These are phyloP conservation scores for Hibiscus tridactylites DNA, from an alignment of 345 rosid genomes.

Conservation along the genomic window DNA sequence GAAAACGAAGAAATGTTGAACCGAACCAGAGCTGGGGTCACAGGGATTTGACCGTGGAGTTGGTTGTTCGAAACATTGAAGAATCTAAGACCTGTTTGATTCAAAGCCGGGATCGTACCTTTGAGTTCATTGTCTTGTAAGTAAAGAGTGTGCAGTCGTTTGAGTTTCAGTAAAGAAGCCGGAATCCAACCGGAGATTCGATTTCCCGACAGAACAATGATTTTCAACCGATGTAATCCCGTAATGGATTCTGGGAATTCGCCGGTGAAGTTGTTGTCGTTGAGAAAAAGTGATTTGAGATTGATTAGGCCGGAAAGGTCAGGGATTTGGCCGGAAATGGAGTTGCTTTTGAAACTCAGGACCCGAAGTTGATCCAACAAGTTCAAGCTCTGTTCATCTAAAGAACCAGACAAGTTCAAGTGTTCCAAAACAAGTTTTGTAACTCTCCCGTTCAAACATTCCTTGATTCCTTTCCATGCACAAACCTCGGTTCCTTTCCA, in stretches of 20 bases:
- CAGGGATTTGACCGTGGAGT: slow-evolving; percentile 69
- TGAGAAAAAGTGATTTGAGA: slow-evolving; percentile 74
- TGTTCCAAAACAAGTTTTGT: slow-evolving; percentile 74
- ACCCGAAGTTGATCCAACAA: slow-evolving; percentile 81
- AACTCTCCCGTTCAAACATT: slow-evolving; percentile 68
- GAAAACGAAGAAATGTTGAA: slow-evolving; percentile 57
- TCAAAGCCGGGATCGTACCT: slow-evolving; percentile 62
- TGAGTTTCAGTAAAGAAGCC: slow-evolving; percentile 41
- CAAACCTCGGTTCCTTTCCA: slow-evolving; percentile 59
- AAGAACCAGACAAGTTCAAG: slow-evolving; percentile 55
- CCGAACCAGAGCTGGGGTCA: slow-evolving; percentile 53
- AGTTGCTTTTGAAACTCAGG: slow-evolving; percentile 78
- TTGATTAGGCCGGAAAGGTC: slow-evolving; percentile 54
- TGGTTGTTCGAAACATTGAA: slow-evolving; percentile 76
- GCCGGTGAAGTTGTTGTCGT: slow-evolving; percentile 65
- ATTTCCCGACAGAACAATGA: slow-evolving; percentile 48
- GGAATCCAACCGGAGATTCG: slow-evolving; percentile 63
- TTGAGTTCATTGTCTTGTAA: slow-evolving; percentile 54
- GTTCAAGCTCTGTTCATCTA: slow-evolving; percentile 41
- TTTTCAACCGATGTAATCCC: slow-evolving; percentile 66
- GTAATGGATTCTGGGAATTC: slow-evolving; percentile 58
- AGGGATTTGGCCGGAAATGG: slow-evolving; percentile 69
- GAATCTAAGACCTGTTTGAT: slow-evolving; percentile 69
- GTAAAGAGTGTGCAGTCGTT: slow-evolving; percentile 50
- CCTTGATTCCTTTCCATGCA: slow-evolving; percentile 68